Percentiles rank a stretch among this genome's conserved stretches.
Evolutionary conservation across 2,329 filamentous ascomycete species (phyloP).

Genomic region (Cryphonectria nitschkei): DNA sequence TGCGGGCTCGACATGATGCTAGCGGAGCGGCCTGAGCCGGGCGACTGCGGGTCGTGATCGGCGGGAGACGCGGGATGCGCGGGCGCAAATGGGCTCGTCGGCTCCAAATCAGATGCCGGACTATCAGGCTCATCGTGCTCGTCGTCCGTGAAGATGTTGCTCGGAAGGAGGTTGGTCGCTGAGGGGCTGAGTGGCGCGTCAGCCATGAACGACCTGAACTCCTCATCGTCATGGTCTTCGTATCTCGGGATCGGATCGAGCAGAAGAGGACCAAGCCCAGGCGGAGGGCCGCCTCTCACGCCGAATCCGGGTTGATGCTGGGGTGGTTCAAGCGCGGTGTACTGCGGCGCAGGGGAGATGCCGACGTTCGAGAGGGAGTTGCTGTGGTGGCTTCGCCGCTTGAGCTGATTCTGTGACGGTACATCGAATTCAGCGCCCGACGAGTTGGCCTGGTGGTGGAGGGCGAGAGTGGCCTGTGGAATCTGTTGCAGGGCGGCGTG

Average conservation of each 20-base stretch:
- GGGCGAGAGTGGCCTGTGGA: constrained; percentile 37
- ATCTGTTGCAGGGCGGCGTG: constrained; percentile 50
- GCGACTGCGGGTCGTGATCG: constrained; percentile 60
- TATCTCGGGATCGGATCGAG: constrained; percentile 52
- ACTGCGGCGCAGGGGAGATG: constrained; percentile 47
- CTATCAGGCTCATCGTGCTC: constrained; percentile 67
- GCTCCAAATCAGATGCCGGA: constrained; percentile 39
- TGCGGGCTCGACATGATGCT: constrained; percentile 65
- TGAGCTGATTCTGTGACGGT: constrained; percentile 44
- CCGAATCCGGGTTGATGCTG: constrained; percentile 21
- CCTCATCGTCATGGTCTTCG: constrained; percentile 61
- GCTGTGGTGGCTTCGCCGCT: constrained; percentile 53
- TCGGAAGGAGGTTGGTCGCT: constrained; percentile 73
- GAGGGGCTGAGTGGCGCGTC: constrained; percentile 78
- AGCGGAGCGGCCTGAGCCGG: constrained; percentile 61
- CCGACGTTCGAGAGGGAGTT: constrained; percentile 49
- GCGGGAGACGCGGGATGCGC: constrained; percentile 39
- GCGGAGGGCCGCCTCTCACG: constrained; percentile 34
- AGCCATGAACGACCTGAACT: constrained; percentile 62
- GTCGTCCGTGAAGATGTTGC: constrained; percentile 61
- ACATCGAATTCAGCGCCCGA: constrained; percentile 54
- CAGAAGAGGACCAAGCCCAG: constrained; percentile 36
- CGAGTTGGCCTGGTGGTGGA: constrained; percentile 51
- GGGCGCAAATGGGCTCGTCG: constrained; percentile 43
- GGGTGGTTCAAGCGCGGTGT: constrained; percentile 37